Evolutionary conservation across 345 rosid genomes (phyloP).

Genomic region (Melaleuca quinquenervia): DNA sequence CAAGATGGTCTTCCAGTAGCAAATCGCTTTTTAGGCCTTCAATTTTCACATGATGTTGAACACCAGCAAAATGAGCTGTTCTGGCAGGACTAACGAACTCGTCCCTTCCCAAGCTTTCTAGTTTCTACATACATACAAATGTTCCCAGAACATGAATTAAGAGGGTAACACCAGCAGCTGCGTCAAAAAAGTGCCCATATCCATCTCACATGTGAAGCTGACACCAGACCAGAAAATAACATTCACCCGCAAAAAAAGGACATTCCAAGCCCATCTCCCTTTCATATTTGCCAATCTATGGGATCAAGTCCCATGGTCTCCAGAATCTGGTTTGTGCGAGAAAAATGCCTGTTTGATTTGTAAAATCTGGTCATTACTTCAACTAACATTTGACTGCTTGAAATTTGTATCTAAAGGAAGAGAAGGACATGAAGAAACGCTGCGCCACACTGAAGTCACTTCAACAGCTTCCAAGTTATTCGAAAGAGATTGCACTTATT

Average conservation of each 20-base stretch:
- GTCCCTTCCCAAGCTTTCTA: not conserved
- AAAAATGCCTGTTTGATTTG: conserved; percentile 67
- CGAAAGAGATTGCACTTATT: not conserved
- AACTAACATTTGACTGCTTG: not conserved
- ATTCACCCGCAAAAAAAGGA: not conserved
- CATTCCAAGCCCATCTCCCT: not conserved
- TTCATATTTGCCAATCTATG: conserved; percentile 79
- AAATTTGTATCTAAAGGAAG: not conserved
- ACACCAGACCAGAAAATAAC: not conserved
- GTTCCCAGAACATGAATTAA: not conserved
- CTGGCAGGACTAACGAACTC: not conserved
- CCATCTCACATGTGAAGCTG: not conserved
- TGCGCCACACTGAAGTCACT: not conserved
- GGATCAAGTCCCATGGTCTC: conserved; percentile 52
- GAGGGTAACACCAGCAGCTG: not conserved
- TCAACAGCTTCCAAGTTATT: not conserved
- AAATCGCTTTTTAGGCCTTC: not conserved
- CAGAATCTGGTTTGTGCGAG: conserved; percentile 68
- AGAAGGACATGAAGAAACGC: not conserved
- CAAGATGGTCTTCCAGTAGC: not conserved
- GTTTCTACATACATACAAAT: not conserved
- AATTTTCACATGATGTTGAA: not conserved
- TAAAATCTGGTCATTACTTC: not conserved
- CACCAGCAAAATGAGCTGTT: not conserved
- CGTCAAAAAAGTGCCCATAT: not conserved